These are phyloP conservation scores for Viola odorata DNA, from an alignment of 345 rosid species.

Conservation along the genomic window DNA sequence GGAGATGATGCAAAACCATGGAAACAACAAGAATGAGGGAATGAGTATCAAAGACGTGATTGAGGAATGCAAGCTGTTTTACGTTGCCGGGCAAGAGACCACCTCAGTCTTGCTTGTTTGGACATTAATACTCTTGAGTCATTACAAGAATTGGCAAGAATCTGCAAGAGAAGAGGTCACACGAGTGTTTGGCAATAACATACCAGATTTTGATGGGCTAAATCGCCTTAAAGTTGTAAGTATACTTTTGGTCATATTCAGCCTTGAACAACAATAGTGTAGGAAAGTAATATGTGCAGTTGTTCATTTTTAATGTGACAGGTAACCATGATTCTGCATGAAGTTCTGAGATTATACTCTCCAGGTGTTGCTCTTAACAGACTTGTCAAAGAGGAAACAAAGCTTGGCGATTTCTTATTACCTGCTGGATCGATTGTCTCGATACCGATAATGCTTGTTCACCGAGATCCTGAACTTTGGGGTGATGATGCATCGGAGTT, in stretches of 20 bases:
- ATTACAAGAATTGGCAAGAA: slow-evolving; percentile 13
- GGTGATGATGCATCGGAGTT: slow-evolving; percentile 3
- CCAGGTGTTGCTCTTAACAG: not conserved
- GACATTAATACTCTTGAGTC: slow-evolving; percentile 19
- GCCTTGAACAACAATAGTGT: too few species aligned
- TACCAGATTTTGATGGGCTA: slow-evolving; percentile 16
- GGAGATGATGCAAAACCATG: slow-evolving; percentile 31
- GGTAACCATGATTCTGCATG: slow-evolving; percentile 20
- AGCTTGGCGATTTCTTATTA: slow-evolving; percentile 6
- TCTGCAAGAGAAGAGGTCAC: slow-evolving; percentile 17
- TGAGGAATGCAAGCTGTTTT: slow-evolving; percentile 20
- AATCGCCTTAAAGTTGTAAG: slow-evolving; percentile 20
- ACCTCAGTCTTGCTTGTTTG: slow-evolving; percentile 16
- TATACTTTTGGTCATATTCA: not conserved
- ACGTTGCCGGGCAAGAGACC: slow-evolving; percentile 22
- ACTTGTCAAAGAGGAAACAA: not conserved
- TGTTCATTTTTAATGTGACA: not conserved
- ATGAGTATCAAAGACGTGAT: slow-evolving; percentile 35
- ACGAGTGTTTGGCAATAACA: slow-evolving; percentile 8
- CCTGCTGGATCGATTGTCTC: slow-evolving; percentile 8
- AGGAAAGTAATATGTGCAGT: not conserved
- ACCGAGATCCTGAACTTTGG: slow-evolving; percentile 13
- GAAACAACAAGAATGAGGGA: slow-evolving; percentile 10
- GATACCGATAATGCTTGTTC: slow-evolving; percentile 4
- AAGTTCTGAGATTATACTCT: slow-evolving; percentile 20